Base-by-base conservation (phyloP, 805 yeast genomes). In the Myxozyma mucilagina region DNA sequence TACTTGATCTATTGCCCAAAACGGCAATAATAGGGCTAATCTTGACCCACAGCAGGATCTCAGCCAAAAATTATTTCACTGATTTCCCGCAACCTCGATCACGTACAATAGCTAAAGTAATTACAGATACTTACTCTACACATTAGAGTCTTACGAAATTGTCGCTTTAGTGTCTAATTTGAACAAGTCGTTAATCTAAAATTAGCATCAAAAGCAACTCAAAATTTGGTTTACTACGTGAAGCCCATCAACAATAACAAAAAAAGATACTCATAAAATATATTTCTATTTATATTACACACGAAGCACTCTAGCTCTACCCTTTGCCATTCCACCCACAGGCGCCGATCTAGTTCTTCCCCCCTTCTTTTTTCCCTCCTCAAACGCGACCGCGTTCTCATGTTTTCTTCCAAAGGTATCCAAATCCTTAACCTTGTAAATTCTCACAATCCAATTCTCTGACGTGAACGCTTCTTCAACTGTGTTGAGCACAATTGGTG, bases 381-480 rank as follows among this genome's bases (percentile, higher is more conserved):
- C 60, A 51, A 68, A 68, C 35, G 58, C 47, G 18, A 57, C 56
- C 10, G 67, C 71, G 14, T 62, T 49, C 14, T 50, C 62, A 41
- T 62, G 69, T 67, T 84, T 86, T 75, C 99, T 85, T 52, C 98
- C 99, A 67, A 89, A 84, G 63, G 83, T 84, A 75, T 94, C 99
- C 61, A 82, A 80, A 63, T 90, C 93, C 76, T 91, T 94, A 68
- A 94, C 89, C 80, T 90, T 89, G 79, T 90, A 94, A 63, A 94
- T 83, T 77, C 99, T 85, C 18, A 94, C 97, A 68, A 94, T 82
- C 97, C 97, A 96, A 80, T 94, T 96, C 73, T 91, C 96, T 50
- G 93, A 81, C 1, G 99, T 94, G 78, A 87, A 94, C 0, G 87
- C 99, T 79, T 94, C 99, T 70, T 94, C 98, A 44, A 93, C 80